A percentile compares a stretch with the other conserved stretches of the same genome.
These are phyloP conservation scores for Turnera subulata DNA, from an alignment of 345 rosid species.

Conservation along the genomic window DNA sequence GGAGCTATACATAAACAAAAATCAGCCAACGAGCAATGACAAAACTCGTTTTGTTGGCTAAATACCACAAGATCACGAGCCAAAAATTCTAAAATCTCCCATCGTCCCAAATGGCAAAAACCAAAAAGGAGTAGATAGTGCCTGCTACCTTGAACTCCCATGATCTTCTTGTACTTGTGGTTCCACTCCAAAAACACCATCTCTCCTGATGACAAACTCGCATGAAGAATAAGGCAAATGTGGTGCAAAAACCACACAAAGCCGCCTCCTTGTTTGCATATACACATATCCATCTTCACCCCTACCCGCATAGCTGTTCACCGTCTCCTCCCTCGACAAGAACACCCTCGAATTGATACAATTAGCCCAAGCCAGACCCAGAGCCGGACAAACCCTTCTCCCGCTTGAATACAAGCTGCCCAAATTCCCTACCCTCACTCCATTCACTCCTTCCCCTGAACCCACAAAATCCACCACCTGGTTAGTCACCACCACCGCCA, in stretches of 20 bases:
- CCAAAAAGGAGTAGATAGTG: too few species aligned
- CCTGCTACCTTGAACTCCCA: too few species aligned
- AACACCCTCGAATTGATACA: constrained; percentile 83
- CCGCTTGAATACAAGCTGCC: constrained; percentile 57
- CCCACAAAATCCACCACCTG: constrained; percentile 78
- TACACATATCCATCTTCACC: constrained; percentile 17
- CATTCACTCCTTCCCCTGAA: constrained; percentile 52
- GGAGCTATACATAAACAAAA: too few species aligned
- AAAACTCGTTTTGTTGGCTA: too few species aligned
- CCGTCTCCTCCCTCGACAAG: constrained; percentile 46
- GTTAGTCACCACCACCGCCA: constrained; percentile 74
- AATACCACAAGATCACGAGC: too few species aligned
- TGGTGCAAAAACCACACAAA: constrained; percentile 70
- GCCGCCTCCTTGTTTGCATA: constrained; percentile 36
- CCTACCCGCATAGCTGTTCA: constrained; percentile 20
- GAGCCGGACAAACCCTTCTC: constrained; percentile 64
- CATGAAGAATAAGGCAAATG: constrained; percentile 57
- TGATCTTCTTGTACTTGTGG: too few species aligned
- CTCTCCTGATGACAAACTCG: constrained; percentile 54
- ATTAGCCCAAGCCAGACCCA: constrained; percentile 81
- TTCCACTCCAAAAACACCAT: constrained; percentile 51
- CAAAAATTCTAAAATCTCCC: too few species aligned
- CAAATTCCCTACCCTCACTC: constrained; percentile 66
- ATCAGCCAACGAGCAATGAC: too few species aligned
- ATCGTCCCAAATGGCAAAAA: background rate